phyloP scores from a whole-genome alignment of 1,284 basidiomycete species.

The Tausonia pullulans region DNA sequence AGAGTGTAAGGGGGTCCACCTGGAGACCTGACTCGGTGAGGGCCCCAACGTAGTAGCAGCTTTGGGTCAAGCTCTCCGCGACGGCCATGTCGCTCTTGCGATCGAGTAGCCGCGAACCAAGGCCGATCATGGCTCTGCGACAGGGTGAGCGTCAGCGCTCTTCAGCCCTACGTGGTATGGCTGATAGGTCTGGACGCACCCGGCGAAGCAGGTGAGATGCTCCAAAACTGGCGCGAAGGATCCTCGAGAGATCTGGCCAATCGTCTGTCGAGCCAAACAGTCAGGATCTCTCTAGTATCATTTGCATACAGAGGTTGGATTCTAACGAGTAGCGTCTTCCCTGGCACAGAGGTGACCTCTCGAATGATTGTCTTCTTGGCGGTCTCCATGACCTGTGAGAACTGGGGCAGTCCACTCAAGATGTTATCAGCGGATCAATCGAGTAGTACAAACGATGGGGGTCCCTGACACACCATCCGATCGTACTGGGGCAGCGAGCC shows the following conservation, averaged over 20 bases:
- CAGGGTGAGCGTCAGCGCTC: background rate
- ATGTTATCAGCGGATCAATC: too few relatives aligned
- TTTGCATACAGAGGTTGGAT: background rate
- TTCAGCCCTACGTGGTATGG: too few relatives aligned
- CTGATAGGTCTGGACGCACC: slow-evolving; percentile 19
- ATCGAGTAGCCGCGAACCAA: slow-evolving; percentile 40
- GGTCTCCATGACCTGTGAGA: slow-evolving; percentile 36
- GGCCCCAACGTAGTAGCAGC: slow-evolving; percentile 41
- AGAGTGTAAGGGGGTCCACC: slow-evolving; percentile 6
- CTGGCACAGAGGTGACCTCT: slow-evolving; percentile 35
- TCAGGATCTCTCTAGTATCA: too few relatives aligned
- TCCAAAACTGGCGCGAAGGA: slow-evolving; percentile 21
- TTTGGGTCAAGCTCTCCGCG: slow-evolving; percentile 36
- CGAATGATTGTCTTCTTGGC: slow-evolving; percentile 35
- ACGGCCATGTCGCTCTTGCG: slow-evolving; percentile 35
- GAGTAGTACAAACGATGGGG: background rate
- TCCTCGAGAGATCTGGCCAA: slow-evolving; percentile 28
- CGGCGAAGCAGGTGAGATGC: slow-evolving; percentile 42
- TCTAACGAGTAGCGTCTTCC: slow-evolving; percentile 30
- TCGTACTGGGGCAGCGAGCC: slow-evolving; percentile 38
- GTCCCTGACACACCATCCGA: slow-evolving; percentile 24
- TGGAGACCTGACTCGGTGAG: slow-evolving; percentile 35
- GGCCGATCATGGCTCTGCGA: slow-evolving; percentile 39
- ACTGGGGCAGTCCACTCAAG: slow-evolving; percentile 20
- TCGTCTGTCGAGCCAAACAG: slow-evolving; percentile 18